Conservation (phyloP, 371 early-diverging fungal species). For the Syncephalastrum monosporum region DNA sequence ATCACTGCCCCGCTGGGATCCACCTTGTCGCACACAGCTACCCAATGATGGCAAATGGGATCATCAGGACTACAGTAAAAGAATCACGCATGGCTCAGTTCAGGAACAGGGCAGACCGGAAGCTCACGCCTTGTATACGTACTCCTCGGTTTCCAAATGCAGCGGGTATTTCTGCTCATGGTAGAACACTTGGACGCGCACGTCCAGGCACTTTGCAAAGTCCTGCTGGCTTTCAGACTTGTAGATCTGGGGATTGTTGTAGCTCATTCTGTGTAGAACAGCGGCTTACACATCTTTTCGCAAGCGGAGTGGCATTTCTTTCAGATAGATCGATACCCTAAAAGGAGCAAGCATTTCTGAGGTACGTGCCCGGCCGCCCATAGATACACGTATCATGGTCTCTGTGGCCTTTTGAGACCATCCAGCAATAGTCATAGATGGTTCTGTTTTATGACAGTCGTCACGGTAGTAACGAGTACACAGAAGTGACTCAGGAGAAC, state of each 20-base stretch:
- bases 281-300: too few relatives aligned
- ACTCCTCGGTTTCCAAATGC: conserved; percentile 40
- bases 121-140: not conserved
- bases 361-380: too few relatives aligned
- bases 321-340: too few relatives aligned
- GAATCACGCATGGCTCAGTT: not conserved
- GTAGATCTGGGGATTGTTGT: conserved; percentile 8
- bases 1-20: conserved; percentile 8
- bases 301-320: too few relatives aligned
- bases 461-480: too few relatives aligned
- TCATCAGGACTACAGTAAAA: conserved; percentile 24
- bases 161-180: conserved; percentile 39
- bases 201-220: conserved; percentile 21
- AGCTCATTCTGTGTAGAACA: not conserved
- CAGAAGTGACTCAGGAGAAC: too few relatives aligned
- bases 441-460: too few relatives aligned
- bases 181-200: conserved; percentile 37
- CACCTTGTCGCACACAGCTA: conserved; percentile 25
- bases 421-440: too few relatives aligned
- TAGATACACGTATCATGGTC: too few relatives aligned
- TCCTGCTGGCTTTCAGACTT: conserved; percentile 12
- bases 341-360: too few relatives aligned
- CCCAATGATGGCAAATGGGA: conserved; percentile 27
- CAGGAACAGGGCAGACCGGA: not conserved
- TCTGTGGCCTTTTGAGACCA: too few relatives aligned